These are phyloP conservation scores for Plasmodium vinckei DNA, from an alignment of 169 alveolate genomes.

Conservation along the genomic window DNA sequence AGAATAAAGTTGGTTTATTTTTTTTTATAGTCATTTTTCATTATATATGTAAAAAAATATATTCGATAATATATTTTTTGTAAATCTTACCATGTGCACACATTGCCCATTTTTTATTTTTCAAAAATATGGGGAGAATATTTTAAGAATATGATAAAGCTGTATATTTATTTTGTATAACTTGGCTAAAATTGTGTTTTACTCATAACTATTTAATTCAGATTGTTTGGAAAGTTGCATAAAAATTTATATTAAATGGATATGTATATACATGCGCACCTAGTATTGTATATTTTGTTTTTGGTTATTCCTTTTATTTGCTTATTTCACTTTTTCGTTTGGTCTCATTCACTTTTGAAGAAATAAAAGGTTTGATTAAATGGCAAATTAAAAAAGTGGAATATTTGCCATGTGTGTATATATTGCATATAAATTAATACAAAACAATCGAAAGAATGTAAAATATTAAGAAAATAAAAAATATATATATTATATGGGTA, in stretches of 20 bases:
- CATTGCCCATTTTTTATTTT: conserved; percentile 56
- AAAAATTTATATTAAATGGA: neutral
- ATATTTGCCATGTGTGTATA: too few species aligned
- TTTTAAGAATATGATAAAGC: neutral
- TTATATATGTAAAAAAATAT: neutral
- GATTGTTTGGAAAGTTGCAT: too few species aligned
- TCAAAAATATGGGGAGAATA: neutral
- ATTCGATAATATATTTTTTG: neutral
- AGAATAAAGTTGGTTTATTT: neutral
- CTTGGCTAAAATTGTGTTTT: neutral
- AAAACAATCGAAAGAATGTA: too few species aligned
- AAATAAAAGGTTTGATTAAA: conserved; percentile 1
- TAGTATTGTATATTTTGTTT: neutral
- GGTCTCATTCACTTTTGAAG: neutral
- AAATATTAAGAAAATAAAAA: too few species aligned
- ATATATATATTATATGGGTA: too few species aligned
- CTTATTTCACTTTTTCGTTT: neutral
- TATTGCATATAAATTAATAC: too few species aligned
- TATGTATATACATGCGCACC: conserved; percentile 2
- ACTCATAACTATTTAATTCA: too few species aligned
- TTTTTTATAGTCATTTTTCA: neutral
- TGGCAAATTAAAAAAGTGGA: too few species aligned
- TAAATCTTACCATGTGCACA: conserved; percentile 74
- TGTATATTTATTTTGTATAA: neutral
- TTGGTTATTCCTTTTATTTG: conserved; percentile 1